Evolutionary conservation across 805 yeast species (phyloP).

Genomic region (Candida morakotiae): DNA sequence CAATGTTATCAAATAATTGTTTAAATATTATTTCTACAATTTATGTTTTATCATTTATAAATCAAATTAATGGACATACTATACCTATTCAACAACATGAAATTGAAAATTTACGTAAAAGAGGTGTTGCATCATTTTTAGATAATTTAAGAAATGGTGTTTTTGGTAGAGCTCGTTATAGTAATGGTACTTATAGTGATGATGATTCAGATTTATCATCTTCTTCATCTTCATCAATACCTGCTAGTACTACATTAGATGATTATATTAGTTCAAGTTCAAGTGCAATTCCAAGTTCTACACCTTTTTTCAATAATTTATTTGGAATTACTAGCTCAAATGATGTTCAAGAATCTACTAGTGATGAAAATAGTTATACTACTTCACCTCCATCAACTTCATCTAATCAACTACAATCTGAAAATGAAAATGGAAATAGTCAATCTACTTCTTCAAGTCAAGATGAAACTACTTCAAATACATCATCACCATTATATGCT

Average conservation of each 20-base stretch:
- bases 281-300: not conserved
- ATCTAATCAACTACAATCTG: conserved; percentile 1
- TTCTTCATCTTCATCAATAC: not conserved
- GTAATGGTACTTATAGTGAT: not conserved
- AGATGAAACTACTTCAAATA: not conserved
- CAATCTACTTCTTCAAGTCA: not conserved
- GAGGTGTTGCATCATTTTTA: not conserved
- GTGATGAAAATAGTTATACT: no score
- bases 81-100: not conserved
- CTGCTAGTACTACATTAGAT: not conserved
- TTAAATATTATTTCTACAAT: conserved; percentile 5
- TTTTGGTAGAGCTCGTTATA: conserved; percentile 3
- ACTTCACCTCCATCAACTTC: not conserved
- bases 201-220: not conserved
- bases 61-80: conserved; percentile 1
- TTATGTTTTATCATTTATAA: conserved; percentile 3
- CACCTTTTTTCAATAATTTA: not conserved
- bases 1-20: conserved; percentile 2
- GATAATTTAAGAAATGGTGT: not conserved
- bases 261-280: not conserved
- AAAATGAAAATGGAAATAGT: not conserved
- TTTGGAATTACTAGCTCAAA: not conserved
- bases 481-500: not conserved
- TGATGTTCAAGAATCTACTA: not conserved
- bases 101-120: not conserved